These are phyloP conservation scores for Cynara cardunculus DNA, from an alignment of 129 eudicot genomes.

Conservation along the genomic window DNA sequence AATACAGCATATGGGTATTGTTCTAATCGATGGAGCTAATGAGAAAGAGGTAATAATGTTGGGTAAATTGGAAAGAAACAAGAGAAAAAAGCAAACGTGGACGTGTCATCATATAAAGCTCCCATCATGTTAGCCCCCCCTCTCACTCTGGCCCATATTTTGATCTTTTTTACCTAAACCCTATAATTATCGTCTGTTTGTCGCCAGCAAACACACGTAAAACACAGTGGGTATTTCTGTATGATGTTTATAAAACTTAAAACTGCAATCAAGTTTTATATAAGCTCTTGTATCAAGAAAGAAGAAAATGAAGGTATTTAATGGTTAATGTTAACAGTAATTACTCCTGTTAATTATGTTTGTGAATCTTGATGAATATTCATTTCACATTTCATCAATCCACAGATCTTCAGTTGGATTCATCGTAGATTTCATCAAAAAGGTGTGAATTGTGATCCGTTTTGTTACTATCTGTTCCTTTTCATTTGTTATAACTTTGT, in stretches of 20 bases:
- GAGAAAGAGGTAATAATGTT: neutral
- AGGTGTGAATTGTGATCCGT: constrained; percentile 25
- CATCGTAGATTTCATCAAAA: constrained; percentile 50
- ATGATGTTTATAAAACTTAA: neutral
- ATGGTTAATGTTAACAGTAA: neutral
- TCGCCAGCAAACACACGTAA: neutral
- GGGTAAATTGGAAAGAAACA: neutral
- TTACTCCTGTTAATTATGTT: neutral
- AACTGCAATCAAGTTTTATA: neutral
- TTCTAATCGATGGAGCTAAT: too few relatives aligned
- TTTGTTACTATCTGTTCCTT: neutral
- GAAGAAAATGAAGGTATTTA: constrained; percentile 35
- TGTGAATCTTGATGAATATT: neutral
- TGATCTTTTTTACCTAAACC: constrained; percentile 20
- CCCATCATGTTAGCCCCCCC: constrained; percentile 28
- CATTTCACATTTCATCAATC: neutral
- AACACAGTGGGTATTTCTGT: neutral
- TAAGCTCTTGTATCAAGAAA: neutral
- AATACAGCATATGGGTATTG: neutral
- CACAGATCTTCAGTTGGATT: constrained; percentile 70
- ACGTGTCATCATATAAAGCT: constrained; percentile 3
- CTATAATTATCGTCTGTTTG: constrained; percentile 8
- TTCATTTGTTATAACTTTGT: neutral
- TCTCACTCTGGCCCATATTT: constrained; percentile 9
- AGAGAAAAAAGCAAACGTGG: neutral